Percentiles rank a stretch among this genome's conserved stretches.
Conservation (phyloP, 805 yeast species). For the Pichia sporocuriosa region DNA sequence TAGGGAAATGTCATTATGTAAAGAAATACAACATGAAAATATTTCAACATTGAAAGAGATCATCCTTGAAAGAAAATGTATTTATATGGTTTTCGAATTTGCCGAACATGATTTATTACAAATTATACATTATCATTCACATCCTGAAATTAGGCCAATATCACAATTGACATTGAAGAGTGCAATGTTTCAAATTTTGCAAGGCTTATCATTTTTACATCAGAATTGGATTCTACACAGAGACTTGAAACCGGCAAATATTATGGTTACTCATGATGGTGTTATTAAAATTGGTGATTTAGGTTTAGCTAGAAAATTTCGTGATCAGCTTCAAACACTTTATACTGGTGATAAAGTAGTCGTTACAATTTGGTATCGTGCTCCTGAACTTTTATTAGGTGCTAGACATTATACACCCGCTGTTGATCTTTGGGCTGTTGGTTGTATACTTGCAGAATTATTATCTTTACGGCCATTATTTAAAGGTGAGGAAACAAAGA, state of each 20-base stretch:
- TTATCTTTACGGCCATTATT: slow-evolving; percentile 86
- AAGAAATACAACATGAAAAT: slow-evolving; percentile 77
- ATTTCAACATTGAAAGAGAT: slow-evolving; percentile 76
- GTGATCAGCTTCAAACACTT: slow-evolving; percentile 77
- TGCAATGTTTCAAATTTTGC: slow-evolving; percentile 84
- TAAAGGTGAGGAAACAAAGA: slow-evolving; percentile 96
- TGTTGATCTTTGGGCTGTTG: slow-evolving; percentile 92
- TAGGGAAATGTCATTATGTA: slow-evolving; percentile 90
- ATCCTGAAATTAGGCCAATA: slow-evolving; percentile 73
- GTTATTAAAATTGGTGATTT: slow-evolving; percentile 94
- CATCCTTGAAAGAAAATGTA: slow-evolving; percentile 78
- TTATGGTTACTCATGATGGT: slow-evolving; percentile 88
- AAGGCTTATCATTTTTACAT: slow-evolving; percentile 87
- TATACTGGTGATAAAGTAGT: slow-evolving; percentile 94
- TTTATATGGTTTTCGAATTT: slow-evolving; percentile 91
- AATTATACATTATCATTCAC: slow-evolving; percentile 90
- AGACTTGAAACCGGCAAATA: slow-evolving; percentile 95
- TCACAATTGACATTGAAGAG: slow-evolving; percentile 77
- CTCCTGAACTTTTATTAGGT: slow-evolving; percentile 87
- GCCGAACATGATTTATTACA: slow-evolving; percentile 95
- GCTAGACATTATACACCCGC: slow-evolving; percentile 91
- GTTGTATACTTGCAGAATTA: slow-evolving; percentile 89
- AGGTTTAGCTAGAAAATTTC: slow-evolving; percentile 84
- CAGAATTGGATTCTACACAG: slow-evolving; percentile 96
- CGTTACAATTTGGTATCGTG: slow-evolving; percentile 95